Evolutionary conservation across 768 basidiomycete species (phyloP).

Genomic region (Boletus rufocinnamomeus): DNA sequence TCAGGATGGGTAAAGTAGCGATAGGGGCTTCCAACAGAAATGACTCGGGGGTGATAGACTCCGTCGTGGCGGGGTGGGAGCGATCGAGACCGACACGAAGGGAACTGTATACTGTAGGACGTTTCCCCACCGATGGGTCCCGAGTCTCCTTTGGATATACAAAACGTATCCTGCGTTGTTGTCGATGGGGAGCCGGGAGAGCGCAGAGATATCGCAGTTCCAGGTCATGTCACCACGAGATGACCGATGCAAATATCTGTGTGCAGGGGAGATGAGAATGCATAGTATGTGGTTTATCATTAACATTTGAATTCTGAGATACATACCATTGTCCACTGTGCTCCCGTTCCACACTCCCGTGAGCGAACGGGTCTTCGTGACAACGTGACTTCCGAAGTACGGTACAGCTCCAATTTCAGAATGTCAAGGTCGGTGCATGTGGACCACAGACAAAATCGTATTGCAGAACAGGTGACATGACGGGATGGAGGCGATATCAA

Average conservation of each 20-base stretch:
- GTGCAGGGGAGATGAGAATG: conserved; percentile 2
- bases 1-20: conserved; percentile 64
- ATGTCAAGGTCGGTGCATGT: conserved; percentile 52
- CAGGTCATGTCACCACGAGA: conserved; percentile 55
- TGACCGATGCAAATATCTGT: conserved; percentile 79
- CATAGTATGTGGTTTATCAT: neutral
- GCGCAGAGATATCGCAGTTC: conserved; percentile 58
- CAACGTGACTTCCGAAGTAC: conserved; percentile 52
- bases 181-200: conserved; percentile 38
- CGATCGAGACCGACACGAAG: conserved; percentile 82
- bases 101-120: conserved; percentile 52
- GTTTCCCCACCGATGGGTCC: neutral
- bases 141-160: conserved; percentile 20
- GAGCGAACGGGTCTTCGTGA: conserved; percentile 79
- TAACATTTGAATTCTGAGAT: too few species aligned
- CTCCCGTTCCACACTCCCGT: conserved; percentile 67
- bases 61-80: conserved; percentile 58
- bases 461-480: conserved; percentile 54
- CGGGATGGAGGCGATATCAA: too few species aligned
- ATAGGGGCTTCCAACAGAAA: conserved; percentile 61
- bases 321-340: conserved; percentile 59
- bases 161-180: conserved; percentile 21
- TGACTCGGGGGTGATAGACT: conserved; percentile 50
- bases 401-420: conserved; percentile 79
- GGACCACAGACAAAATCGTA: conserved; percentile 45